Evolutionary conservation across 768 basidiomycete genomes (phyloP).

Genomic region (Boletus insuetus): DNA sequence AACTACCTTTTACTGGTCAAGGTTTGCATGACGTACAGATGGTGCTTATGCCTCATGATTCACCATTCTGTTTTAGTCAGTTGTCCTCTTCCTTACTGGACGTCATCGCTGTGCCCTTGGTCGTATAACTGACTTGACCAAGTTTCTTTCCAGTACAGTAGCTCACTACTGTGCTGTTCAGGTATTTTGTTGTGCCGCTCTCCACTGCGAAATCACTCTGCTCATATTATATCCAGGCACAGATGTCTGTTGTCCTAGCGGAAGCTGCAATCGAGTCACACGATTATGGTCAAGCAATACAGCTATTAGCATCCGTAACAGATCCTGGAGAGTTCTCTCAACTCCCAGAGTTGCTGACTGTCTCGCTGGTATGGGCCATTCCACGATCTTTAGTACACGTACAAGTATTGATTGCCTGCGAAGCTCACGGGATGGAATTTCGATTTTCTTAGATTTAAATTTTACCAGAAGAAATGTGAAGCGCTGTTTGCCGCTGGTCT

Average conservation of each 20-base stretch:
- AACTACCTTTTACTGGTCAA: conserved; percentile 16
- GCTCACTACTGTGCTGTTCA: conserved; percentile 2
- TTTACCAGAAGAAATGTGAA: conserved; percentile 8
- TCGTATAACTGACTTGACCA: conserved; percentile 9
- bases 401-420: background rate
- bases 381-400: background rate
- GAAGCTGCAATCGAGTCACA: conserved; percentile 6
- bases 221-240: background rate
- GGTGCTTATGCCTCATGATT: background rate
- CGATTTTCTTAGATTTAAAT: conserved; percentile 1
- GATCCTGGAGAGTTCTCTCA: conserved; percentile 1
- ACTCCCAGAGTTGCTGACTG: conserved; percentile 9
- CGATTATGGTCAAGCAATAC: conserved; percentile 6
- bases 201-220: background rate
- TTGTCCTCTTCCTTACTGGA: conserved; percentile 10
- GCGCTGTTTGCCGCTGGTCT: conserved; percentile 2
- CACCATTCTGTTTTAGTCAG: conserved; percentile 1
- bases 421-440: conserved; percentile 21
- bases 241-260: conserved; percentile 15
- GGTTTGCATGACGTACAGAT: background rate
- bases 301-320: conserved; percentile 3
- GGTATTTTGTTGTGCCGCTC: background rate
- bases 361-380: conserved; percentile 11
- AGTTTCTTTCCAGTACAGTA: background rate
- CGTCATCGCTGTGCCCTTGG: background rate